Conservation (phyloP, 106 monocot genomes). For the Allium fistulosum region DNA sequence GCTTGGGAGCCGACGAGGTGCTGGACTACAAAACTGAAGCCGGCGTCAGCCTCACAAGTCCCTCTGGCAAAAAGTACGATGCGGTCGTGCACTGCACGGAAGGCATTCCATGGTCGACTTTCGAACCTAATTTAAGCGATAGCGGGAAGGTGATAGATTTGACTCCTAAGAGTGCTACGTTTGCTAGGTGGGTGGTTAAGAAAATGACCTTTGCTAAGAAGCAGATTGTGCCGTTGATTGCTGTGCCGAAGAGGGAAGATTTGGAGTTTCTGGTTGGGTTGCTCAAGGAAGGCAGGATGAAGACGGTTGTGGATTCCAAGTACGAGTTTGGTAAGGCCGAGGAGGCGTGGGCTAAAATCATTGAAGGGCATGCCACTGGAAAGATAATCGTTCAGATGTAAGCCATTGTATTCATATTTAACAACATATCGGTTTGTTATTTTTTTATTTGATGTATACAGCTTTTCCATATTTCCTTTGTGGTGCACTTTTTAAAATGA, state of each 20-base stretch:
- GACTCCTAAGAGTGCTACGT: constrained; percentile 2
- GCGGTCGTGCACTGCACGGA: constrained; percentile 19
- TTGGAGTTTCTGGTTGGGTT: constrained; percentile 22
- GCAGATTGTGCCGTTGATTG: constrained; percentile 18
- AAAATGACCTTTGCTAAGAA: constrained; percentile 22
- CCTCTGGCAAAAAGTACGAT: constrained; percentile 37
- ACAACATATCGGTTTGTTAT: no score
- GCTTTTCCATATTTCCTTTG: no score
- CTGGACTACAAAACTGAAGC: constrained; percentile 40
- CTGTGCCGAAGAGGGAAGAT: constrained; percentile 14
- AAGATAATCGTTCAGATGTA: constrained; percentile 42
- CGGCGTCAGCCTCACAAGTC: constrained; percentile 27
- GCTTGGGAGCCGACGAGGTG: constrained; percentile 42
- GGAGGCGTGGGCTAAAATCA: constrained; percentile 42
- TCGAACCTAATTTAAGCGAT: constrained; percentile 20
- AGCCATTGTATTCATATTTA: neutral
- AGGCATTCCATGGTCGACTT: constrained; percentile 19
- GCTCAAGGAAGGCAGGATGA: constrained; percentile 39
- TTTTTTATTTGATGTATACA: no score
- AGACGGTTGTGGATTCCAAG: constrained; percentile 36
- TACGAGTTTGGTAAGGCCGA: constrained; percentile 14
- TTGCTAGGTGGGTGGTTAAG: constrained; percentile 6
- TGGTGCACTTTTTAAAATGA: no score
- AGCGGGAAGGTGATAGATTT: constrained; percentile 27
- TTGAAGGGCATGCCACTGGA: constrained; percentile 45